Percentiles rank a stretch among this genome's conserved stretches.
Evolutionary conservation across 345 rosid genomes (phyloP).

Genomic region (Ceriops tagal): DNA sequence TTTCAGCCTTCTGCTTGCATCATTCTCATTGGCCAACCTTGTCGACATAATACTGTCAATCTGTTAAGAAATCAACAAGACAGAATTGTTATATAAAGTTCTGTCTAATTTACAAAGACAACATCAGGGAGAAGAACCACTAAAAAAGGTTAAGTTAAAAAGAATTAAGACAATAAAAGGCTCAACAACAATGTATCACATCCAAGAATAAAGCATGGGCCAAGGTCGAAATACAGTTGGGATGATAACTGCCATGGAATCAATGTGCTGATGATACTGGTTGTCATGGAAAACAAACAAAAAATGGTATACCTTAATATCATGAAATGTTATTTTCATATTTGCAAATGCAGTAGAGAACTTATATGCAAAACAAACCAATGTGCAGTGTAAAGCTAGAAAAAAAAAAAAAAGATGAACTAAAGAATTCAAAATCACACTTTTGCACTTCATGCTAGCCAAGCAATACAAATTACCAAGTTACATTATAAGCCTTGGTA

Average conservation of each 20-base stretch:
- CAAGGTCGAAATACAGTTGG: neutral
- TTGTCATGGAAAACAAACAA: neutral
- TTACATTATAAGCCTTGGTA: neutral
- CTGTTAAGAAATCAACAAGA: conserved; percentile 37
- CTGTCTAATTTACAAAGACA: neutral
- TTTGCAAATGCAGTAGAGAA: too few relatives aligned
- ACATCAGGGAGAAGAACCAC: too few relatives aligned
- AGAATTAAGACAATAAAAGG: too few relatives aligned
- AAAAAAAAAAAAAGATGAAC: neutral
- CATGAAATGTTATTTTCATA: too few relatives aligned
- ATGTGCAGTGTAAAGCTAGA: neutral
- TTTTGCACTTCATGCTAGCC: too few relatives aligned
- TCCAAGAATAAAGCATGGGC: neutral
- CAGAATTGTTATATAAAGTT: neutral
- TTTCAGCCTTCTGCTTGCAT: conserved; percentile 88
- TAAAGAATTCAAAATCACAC: neutral
- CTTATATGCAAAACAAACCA: neutral
- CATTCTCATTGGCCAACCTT: conserved; percentile 78
- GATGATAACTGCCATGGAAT: neutral
- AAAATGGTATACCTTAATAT: neutral
- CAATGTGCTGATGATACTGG: neutral
- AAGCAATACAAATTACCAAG: neutral
- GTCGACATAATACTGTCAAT: conserved; percentile 95
- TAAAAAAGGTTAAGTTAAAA: neutral
- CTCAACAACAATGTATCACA: neutral